Evolutionary conservation across 2,329 filamentous ascomycete genomes (phyloP), one percentile per base, ranked within the genome.

Genomic region (Parasarocladium wereldwijsianum): DNA sequence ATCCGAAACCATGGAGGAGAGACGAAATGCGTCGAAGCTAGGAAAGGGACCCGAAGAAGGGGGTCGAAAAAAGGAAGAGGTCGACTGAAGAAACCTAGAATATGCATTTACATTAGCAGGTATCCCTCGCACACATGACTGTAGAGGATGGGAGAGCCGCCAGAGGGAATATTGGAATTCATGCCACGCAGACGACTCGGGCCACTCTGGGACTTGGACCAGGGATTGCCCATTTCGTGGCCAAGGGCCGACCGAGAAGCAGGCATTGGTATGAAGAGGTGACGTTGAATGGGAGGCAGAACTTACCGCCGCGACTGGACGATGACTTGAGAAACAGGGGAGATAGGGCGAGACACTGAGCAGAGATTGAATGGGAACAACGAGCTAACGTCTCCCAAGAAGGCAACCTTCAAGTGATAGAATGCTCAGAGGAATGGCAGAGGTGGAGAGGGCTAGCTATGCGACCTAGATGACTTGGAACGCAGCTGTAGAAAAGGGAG

Each of bases 351-450:
- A 57, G 29, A 29, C 27, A 41, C 36, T 39, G 60, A 58, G 56
- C 58, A 58, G 51, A 57, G 49, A 51, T 49, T 47, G 49, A 47
- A 59, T 61, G 61, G 66, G 62, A 71, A 62, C 58, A 64, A 68
- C 67, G 68, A 72, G 64, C 57, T 65, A 72, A 72, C 66, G 67
- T 70, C 64, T 72, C 66, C 68, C 62, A 66, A 62, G 47, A 46
- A 48, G 51, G 47, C 49, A 55, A 55, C 52, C 50, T 52, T 57
- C 50, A 57, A 49, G 52, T 20, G 16, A 21, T 18, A 12, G 20
- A 23, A 14, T 24, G 4, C 12, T 23, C 22, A 25, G 24, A 23
- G 22, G 19, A 17, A 58, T 52, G 56, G 56, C 52, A 50, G 54
- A 50, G 49, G 54, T 52, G 48, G 52, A 55, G 53, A 48, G 40